These are phyloP conservation scores for Geotrichum carabidarum DNA, from an alignment of 1,139 yeast genomes.

Conservation along the genomic window DNA sequence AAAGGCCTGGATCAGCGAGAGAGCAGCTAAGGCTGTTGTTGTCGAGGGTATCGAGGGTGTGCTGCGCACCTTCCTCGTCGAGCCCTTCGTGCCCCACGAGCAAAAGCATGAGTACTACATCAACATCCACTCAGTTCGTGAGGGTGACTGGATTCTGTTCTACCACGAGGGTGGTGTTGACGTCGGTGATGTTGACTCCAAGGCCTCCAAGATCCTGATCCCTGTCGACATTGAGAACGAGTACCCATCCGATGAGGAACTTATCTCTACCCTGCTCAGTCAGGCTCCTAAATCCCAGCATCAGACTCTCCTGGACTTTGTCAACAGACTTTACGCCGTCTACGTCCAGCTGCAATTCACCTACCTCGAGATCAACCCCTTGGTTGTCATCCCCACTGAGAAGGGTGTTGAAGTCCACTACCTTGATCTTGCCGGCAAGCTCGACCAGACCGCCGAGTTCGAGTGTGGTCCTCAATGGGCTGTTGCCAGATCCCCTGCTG, in stretches of 20 bases:
- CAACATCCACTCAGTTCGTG: slow-evolving; percentile 46
- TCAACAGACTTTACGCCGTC: slow-evolving; percentile 45
- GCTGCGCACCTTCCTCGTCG: slow-evolving; percentile 43
- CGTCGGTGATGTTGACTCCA: slow-evolving; percentile 46
- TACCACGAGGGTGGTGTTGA: slow-evolving; percentile 49
- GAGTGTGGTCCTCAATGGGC: slow-evolving; percentile 50
- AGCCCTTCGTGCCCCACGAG: slow-evolving; percentile 46
- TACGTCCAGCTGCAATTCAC: slow-evolving; percentile 47
- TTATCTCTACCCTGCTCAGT: slow-evolving; percentile 36
- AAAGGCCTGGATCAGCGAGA: slow-evolving; percentile 41
- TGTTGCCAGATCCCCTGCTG: slow-evolving; percentile 43
- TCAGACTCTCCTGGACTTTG: slow-evolving; percentile 42
- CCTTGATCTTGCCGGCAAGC: slow-evolving; percentile 46
- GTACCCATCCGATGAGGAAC: slow-evolving; percentile 40
- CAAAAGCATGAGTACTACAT: slow-evolving; percentile 46
- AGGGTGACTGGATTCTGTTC: slow-evolving; percentile 46
- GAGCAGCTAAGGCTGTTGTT: slow-evolving; percentile 41
- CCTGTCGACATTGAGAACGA: slow-evolving; percentile 42
- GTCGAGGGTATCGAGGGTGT: slow-evolving; percentile 43
- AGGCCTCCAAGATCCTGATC: slow-evolving; percentile 43
- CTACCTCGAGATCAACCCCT: slow-evolving; percentile 45
- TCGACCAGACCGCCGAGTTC: slow-evolving; percentile 47
- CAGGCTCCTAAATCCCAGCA: slow-evolving; percentile 42
- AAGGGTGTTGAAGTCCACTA: slow-evolving; percentile 43
- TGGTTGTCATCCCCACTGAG: slow-evolving; percentile 42